These are phyloP conservation scores for Croton laevigatus DNA, from an alignment of 441 rosid genomes.

Conservation along the genomic window DNA sequence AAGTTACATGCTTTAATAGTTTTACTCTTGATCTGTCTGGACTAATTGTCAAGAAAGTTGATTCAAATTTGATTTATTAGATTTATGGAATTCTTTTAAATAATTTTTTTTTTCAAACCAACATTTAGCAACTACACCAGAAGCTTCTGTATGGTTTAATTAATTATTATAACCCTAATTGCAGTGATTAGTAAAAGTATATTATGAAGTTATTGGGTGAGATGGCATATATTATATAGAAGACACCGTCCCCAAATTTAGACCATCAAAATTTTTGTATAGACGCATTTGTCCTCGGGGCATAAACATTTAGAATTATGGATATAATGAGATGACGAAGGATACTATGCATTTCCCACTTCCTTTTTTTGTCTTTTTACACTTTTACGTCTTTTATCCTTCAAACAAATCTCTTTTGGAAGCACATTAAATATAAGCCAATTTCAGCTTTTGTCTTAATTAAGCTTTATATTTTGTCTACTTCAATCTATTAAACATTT, in stretches of 20 bases:
- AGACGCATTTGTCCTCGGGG: not conserved
- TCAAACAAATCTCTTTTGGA: slow-evolving; percentile 13
- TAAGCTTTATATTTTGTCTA: not conserved
- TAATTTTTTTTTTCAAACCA: too few species aligned
- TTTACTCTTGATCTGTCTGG: too few species aligned
- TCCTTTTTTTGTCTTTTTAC: not conserved
- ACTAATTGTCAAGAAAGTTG: too few species aligned
- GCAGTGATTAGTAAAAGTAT: not conserved
- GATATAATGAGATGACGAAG: slow-evolving; percentile 6
- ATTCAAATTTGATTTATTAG: too few species aligned
- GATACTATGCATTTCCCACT: slow-evolving; percentile 11
- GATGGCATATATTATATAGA: too few species aligned
- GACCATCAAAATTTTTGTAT: slow-evolving; percentile 1
- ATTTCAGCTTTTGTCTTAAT: slow-evolving; percentile 3
- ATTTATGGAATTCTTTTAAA: too few species aligned
- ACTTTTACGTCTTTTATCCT: not conserved
- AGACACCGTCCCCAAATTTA: not conserved
- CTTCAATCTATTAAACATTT: not conserved
- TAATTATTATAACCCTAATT: too few species aligned
- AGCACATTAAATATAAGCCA: not conserved
- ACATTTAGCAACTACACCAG: too few species aligned
- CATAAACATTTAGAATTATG: not conserved
- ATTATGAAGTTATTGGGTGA: not conserved
- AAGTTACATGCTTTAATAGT: too few species aligned
- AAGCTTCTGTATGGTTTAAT: too few species aligned